Evolutionary conservation across 768 basidiomycete species (phyloP).

Genomic region (Phylloporus arenicola): DNA sequence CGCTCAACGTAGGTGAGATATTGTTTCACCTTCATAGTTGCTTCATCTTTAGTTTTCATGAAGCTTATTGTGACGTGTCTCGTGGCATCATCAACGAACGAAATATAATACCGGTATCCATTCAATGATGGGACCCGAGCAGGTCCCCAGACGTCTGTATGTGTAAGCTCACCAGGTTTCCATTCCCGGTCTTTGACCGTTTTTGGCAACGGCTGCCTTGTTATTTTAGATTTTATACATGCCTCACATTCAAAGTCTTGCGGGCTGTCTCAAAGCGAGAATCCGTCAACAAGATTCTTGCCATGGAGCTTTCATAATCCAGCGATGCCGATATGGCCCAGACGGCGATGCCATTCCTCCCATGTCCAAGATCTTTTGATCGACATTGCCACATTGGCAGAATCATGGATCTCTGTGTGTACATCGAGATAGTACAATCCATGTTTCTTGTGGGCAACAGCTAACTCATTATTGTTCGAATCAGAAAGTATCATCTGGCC

Average conservation of each 20-base stretch:
- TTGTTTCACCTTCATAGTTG: background rate
- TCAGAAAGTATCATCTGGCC: background rate
- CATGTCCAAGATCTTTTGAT: background rate
- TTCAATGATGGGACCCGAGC: background rate
- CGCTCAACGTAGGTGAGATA: background rate
- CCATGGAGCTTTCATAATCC: background rate
- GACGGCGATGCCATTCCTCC: background rate
- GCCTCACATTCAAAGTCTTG: slow-evolving; percentile 1
- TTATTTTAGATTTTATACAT: background rate
- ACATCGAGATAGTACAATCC: background rate
- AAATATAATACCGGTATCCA: background rate
- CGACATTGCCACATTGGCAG: background rate
- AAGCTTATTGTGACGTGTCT: background rate
- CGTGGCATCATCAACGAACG: background rate
- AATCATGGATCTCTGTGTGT: background rate
- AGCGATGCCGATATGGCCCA: background rate
- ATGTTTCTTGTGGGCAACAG: background rate
- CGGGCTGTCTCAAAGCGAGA: background rate
- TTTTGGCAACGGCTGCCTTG: background rate
- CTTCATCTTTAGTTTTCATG: background rate
- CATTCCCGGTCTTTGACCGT: too few species aligned
- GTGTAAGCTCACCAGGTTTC: background rate
- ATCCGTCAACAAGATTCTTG: background rate
- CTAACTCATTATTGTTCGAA: background rate
- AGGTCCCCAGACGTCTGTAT: slow-evolving; percentile 7